phyloP scores from a whole-genome alignment of 148 eudicot species.

The Fagopyrum homotropicum region DNA sequence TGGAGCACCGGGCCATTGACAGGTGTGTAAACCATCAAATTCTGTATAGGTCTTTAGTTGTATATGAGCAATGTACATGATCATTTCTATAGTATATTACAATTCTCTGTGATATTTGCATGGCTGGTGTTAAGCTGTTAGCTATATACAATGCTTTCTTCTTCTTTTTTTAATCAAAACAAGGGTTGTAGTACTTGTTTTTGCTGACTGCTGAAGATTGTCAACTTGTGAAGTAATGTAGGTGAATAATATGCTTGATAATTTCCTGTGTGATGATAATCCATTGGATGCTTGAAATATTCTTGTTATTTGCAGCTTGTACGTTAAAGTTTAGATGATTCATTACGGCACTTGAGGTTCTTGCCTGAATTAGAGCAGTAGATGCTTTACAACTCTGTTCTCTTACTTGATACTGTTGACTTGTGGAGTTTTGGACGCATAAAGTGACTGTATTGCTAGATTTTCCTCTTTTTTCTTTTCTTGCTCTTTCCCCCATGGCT shows the following conservation, averaged over 20 bases:
- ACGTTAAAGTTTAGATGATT: neutral
- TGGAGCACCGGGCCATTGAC: constrained; percentile 65
- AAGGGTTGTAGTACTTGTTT: neutral
- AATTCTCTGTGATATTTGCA: neutral
- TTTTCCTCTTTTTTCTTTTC: no score
- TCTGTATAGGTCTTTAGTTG: neutral
- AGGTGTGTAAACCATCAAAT: constrained; percentile 36
- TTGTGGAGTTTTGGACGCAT: neutral
- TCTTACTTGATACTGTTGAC: neutral
- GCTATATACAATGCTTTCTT: neutral
- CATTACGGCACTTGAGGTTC: neutral
- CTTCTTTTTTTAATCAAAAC: neutral
- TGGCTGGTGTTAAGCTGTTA: neutral
- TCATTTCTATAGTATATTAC: neutral
- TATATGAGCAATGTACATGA: neutral
- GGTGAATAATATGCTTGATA: neutral
- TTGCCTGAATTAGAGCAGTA: neutral
- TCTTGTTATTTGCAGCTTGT: neutral
- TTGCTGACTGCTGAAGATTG: neutral
- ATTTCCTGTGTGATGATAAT: neutral
- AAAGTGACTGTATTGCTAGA: no score
- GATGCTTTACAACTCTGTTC: neutral
- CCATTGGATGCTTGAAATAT: neutral
- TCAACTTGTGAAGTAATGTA: neutral
- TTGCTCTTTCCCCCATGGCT: neutral